phyloP scores from a whole-genome alignment of 441 rosid genomes.

The Erodium moschatum region DNA sequence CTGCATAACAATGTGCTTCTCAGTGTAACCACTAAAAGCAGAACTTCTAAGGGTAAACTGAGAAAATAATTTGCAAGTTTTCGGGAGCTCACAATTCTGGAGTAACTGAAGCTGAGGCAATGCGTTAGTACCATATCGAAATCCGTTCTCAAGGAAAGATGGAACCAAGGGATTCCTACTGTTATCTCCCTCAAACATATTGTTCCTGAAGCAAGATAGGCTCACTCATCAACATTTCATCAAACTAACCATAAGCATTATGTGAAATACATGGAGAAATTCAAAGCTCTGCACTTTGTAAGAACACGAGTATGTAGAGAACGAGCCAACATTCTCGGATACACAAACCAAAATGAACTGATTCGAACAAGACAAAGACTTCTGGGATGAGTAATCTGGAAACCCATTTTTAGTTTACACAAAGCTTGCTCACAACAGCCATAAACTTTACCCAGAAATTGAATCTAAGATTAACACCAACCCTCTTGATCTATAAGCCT shows the following conservation, averaged over 20 bases:
- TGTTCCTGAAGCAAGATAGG: constrained; percentile 24
- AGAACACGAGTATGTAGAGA: background rate
- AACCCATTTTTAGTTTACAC: background rate
- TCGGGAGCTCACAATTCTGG: constrained; percentile 41
- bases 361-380: background rate
- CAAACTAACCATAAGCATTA: background rate
- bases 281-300: background rate
- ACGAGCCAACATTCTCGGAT: background rate
- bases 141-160: constrained; percentile 35
- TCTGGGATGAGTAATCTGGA: background rate
- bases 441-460: background rate
- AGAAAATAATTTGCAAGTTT: background rate
- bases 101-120: constrained; percentile 52
- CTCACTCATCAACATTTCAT: background rate
- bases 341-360: background rate
- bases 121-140: constrained; percentile 41
- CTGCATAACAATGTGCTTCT: background rate
- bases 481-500: background rate
- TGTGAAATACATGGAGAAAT: background rate
- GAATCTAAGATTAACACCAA: background rate
- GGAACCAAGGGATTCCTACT: constrained; percentile 33
- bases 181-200: constrained; percentile 52
- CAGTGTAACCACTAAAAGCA: background rate
- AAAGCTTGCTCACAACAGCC: background rate
- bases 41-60: background rate